Evolutionary conservation across 2,329 filamentous ascomycete species (phyloP), one percentile per base, ranked within the genome.

Genomic region (Colletotrichum kahawae): DNA sequence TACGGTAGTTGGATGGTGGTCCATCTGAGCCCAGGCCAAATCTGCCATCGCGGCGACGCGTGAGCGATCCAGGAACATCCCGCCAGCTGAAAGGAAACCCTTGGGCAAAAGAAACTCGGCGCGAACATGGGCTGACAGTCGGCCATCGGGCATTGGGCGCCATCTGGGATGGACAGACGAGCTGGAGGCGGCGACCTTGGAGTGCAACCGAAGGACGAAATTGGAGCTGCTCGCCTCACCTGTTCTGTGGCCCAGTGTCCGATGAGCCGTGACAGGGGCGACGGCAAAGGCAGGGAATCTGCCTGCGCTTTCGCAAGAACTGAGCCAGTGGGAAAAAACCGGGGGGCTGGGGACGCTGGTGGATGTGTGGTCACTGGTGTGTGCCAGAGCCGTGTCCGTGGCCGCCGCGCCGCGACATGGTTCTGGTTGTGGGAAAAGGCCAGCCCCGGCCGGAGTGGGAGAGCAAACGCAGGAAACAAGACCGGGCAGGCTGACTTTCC

Each of bases 271-370:
- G 71, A 63, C 71, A 74, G 67, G 71, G 70, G 57, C 33, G 27
- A 57, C 33, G 43, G 18, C 51, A 67, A 21, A 60, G 54, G 36
- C 70, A 71, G 54, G 69, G 70, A 70, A 68, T 14, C 38, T 36
- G 70, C 70, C 70, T 73, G 70, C 57, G 38, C 38, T 31, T 62
- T 67, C 31, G 21, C 34, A 48, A 74, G 31, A 60, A n/a, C 36
- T 70, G 38, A 66, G 63, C 56, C 63, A 36, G 56, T 75, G 63
- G 34, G 18, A 68, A 38, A 75, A 48, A 68, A 67, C 57, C 5
- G 29, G 69, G 69, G 56, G 72, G 72, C 63, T 72, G 72, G 72
- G 63, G 56, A 72, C 34, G 64, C 14, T 71, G 62, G 62, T 70
- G 57, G 56, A 43, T 21, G 56, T 51, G 36, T 33, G 62, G 38